phyloP scores from a whole-genome alignment of 192 early-diverging fungal species.

The Entrophospora sp. region DNA sequence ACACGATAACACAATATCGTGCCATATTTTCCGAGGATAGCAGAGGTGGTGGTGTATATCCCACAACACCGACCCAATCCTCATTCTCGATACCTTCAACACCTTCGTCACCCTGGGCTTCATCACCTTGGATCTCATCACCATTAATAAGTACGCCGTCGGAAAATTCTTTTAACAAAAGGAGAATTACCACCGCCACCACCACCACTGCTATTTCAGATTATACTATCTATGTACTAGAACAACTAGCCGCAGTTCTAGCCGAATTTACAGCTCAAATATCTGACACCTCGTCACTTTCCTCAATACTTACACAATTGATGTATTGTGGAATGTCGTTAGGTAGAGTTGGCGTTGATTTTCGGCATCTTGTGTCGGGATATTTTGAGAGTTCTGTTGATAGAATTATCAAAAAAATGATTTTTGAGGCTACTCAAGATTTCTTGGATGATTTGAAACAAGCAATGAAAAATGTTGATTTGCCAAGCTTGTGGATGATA shows the following conservation, averaged over 20 bases:
- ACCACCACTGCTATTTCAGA: constrained; percentile 9
- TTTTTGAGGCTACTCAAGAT: constrained; percentile 39
- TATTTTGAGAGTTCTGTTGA: constrained; percentile 57
- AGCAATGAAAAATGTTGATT: constrained; percentile 25
- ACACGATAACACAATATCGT: constrained; percentile 71
- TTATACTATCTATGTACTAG: constrained; percentile 26
- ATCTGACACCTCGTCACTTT: constrained; percentile 47
- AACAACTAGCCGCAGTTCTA: constrained; percentile 43
- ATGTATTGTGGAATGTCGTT: constrained; percentile 80
- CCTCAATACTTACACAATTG: constrained; percentile 59
- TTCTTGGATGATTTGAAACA: constrained; percentile 35
- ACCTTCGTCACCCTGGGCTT: not conserved
- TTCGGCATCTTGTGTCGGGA: constrained; percentile 48
- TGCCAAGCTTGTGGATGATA: constrained; percentile 41
- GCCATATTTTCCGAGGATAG: constrained; percentile 21
- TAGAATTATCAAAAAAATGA: constrained; percentile 38
- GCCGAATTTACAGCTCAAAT: constrained; percentile 60
- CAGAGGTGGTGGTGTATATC: not conserved
- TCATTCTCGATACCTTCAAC: not conserved
- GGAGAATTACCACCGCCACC: too few relatives aligned
- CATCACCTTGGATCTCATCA: constrained; percentile 14
- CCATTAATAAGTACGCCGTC: too few relatives aligned
- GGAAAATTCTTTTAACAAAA: too few relatives aligned
- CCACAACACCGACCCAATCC: constrained; percentile 9
- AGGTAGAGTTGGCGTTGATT: constrained; percentile 69